Base-by-base conservation (phyloP, 2,329 filamentous ascomycete genomes). In the Alternaria incomplexa region DNA sequence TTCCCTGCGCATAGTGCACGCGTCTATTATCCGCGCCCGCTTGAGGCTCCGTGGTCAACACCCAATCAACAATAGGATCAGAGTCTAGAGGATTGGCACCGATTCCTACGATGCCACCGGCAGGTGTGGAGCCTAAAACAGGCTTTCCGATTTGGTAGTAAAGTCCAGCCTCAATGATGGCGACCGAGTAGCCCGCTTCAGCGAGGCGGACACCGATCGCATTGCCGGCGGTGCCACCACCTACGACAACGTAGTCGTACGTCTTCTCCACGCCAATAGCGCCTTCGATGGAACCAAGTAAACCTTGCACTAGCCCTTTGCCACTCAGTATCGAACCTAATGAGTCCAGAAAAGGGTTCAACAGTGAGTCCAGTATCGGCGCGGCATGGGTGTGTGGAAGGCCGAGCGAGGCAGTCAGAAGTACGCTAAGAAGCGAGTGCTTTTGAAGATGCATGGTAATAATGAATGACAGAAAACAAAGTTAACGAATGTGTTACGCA, bases 161-260 rank as follows among this genome's bases (percentile, higher is more conserved):
- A 20, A 32, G 55, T 1, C 74, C 73, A 1, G 73, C 54, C 20
- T 56, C 54, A 30, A 56, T 25, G 28, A 56, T 47, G 12, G 54
- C 54, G 28, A 56, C 54, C 4, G 54, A 32, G 36, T 36, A 56
- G 28, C 54, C 54, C 15, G 54, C 73, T 65, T 75, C 69, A 30
- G 74, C 60, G 6, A 75, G 55, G 3, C 73, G 67, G 15, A 48
- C 53, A 7, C 71, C 73, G 6, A 74, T 45, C 1, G 61, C 50
- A 13, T 70, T 58, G 10, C 73, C 72, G 0, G 67, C 67, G 7
- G 54, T 69, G 12, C 73, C 73, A 10, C 68, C 73, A 4, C 73
- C 73, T 5, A 75, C 62, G 20, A 75, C 64, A 17, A 75, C 60
- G 54, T 75, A 71, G 44, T 74, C 70, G 56, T 62, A 74, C 10